Base-by-base conservation (phyloP, 805 yeast species). In the Candida nanaspora region DNA sequence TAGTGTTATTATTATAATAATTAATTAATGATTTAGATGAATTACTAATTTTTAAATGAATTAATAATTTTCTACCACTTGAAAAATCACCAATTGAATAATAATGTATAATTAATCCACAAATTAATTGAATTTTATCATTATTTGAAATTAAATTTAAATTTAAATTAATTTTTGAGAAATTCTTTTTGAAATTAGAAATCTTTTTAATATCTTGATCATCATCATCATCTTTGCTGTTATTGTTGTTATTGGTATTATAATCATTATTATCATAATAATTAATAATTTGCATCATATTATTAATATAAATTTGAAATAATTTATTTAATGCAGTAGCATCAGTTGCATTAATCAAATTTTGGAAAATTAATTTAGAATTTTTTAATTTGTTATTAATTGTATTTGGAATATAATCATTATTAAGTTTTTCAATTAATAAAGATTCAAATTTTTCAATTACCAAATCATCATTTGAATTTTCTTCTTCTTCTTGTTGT, bases 31-130 rank as follows among this genome's bases (percentile, higher is more conserved):
- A n/a, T n/a, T n/a, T n/a, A n/a, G n/a, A n/a, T n/a, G n/a, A n/a
- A n/a, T n/a, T n/a, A n/a, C 30, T 30, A 15, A 53, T 37, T 14
- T 45, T 48, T 43, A 62, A 38, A 46, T 55, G 53, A 36, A 47
- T 48, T 14, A 59, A 47, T 41, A 61, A 47, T 10, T 43, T 42
- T 28, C 50, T 48, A 7, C 53, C 59, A 19, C 53, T 48, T 2
- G 36, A 31, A 7, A 30, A 15, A 25, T 59, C 51, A 25, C 47
- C 49, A 19, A 37, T 37, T 2, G 53, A 45, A 39, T 54, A 51
- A 37, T 57, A 59, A 40, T 58, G 54, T 19, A 57, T 26, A 18
- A 61, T 56, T 35, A 59, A 40, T 1, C 57, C 48, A 41, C 64
- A 59, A 1, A 61, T 49, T 33, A 61, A 43, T 4, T 57, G 49